Evolutionary conservation across 208 protist genomes (phyloP), one percentile per base, ranked within the genome.

Genomic region (Lotmaria passim): DNA sequence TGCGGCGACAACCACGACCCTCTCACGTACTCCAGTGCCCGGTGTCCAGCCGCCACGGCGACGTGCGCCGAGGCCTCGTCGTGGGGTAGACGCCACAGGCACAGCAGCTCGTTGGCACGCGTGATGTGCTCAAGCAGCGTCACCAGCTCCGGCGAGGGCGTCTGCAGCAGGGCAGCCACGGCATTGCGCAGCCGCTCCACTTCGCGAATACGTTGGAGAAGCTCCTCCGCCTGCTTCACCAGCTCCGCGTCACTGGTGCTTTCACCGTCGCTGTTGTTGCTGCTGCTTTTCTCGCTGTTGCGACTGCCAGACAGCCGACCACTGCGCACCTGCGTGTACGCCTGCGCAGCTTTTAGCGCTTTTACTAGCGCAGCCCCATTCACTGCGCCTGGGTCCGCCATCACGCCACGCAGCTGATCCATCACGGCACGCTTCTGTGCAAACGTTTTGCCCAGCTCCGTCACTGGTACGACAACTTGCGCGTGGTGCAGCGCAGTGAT

Each of bases 61-160:
- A 31, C 41, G 43, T 78, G 73, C 21, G 77, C 69, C 8, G 75
- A 50, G 1, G 48, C 62, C 1, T 58, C 36, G 59, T 84, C 72
- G 38, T 80, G 62, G 10, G 79, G 82, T 46, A 87, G 71, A 7
- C 61, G 53, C 59, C 89, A 75, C 19, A 64, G 53, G 24, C 82
- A 46, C 7, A 95, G 39, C 36, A 91, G 70, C 50, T 90, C 86
- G 65, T 95, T 95, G 31, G 81, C 82, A 2, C 75, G 76, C 28
- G 88, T 86, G 46, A 95, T 73, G 31, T 81, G 73, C 21, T 78
- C 80, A 39, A 95, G 82, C 31, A 89, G 72, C 8, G 78, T 65
- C 33, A 76, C 24, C 21, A 80, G 61, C 55, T 81, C 85, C 33
- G 77, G 75, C 17, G 69, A 58, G 1, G 57, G 44, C 19, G 64